Evolutionary conservation across 352 stramenopile species (phyloP), one percentile per base, ranked within the genome.

Genomic region (Globisporangium solare): DNA sequence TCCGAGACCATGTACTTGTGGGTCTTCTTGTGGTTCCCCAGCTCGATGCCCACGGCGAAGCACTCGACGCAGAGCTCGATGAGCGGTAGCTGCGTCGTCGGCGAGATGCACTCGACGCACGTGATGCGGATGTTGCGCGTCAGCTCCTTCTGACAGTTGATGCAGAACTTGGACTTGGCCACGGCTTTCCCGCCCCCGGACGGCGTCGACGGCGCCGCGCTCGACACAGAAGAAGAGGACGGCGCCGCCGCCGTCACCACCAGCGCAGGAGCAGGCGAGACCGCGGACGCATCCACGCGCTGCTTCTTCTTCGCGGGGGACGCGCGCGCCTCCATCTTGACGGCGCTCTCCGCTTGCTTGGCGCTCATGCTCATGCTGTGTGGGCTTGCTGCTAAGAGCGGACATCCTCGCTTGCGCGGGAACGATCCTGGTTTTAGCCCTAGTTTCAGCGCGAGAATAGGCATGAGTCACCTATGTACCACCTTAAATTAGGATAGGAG

Each of bases 31-130:
- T 95, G 85, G 54, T 71, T 74, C 32, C 79, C 78, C 57, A 92
- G 67, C 67, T 95, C 83, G 8, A 74, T 74, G 14, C 88, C 83
- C 31, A 91, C 82, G 27, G 83, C 82, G 52, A 99, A 98, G 68
- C 96, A 99, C 66, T 98, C 94, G 64, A 98, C 77, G 65, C 96
- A 99, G 3, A 98, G 71, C 65, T 92, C 85, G n/a, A 88, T 70
- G 22, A 86, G 64, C n/a, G 70, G 72, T 39, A 73, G 68, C 55
- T 71, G 47, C 42, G 70, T 65, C 45, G 22, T 51, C 15, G 63
- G 43, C 14, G 67, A 54, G 3, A 67, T 31, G 60, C 85, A 94
- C 64, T 94, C 85, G 56, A 74, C 74, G 68, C 85, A 94, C 41
- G 80, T 89, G 58, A 94, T 83, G 64, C 85, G 82, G 61, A 94